Base-by-base conservation (phyloP, 2,329 filamentous ascomycete genomes). In the Colletotrichum chlorophyti region DNA sequence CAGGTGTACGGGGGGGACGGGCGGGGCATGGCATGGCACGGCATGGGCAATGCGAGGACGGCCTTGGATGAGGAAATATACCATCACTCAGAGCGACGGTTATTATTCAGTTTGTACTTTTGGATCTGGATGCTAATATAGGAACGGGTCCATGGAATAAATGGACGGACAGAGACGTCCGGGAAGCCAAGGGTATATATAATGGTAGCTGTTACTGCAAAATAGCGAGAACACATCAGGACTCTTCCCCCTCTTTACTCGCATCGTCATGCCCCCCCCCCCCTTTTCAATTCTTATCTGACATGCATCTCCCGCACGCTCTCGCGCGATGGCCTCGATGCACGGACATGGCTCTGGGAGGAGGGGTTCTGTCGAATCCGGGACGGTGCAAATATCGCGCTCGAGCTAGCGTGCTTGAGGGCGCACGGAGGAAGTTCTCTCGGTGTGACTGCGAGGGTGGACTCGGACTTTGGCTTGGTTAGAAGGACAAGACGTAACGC, bases 171-270 rank as follows among this genome's bases (percentile, higher is more conserved):
- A 38, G 35, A 43, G 32, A 47, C 32, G 52, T 49, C 17, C 26
- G 27, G 32, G 29, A 32, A 35, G 27, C 40, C 27, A 19, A 31
- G 51, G 45, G 52, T 46, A 60, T 50, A n/a, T n/a, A 60, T 60
- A 57, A 45, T 57, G 52, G 23, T 46, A 57, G 57, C 57, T 57
- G 38, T 21, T 57, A 57, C 50, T 46, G 34, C 51, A 57, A 29
- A 17, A 57, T 40, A 46, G 57, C 43, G 27, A 31, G 24, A 60
- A 54, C n/a, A 34, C 12, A 41, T 32, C 32, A 50, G 32, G 50
- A 38, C 51, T 45, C 19, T 38, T 24, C 31, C 29, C 38, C 43
- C 38, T 34, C 51, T 50, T 48, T 32, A 32, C n/a, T 6, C 19
- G 23, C 5, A 17, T 24, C 14, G 7, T 14, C 10, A 19, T 9